phyloP scores from a whole-genome alignment of 2,329 filamentous ascomycete genomes.

The Coniochaeta prunicola region DNA sequence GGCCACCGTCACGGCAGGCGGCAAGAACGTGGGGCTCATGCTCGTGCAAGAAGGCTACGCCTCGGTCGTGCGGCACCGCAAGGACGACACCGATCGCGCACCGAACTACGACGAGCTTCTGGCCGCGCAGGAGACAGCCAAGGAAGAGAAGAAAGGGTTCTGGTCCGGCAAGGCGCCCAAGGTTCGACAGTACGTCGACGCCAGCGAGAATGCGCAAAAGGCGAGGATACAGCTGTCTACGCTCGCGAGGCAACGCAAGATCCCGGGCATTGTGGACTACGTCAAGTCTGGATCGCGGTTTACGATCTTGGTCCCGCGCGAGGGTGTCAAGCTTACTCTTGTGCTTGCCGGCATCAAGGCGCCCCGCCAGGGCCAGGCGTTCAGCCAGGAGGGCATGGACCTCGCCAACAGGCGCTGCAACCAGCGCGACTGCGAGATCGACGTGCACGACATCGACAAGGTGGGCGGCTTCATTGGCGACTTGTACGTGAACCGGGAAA shows the following conservation, averaged over 20 bases:
- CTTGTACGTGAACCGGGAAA: slow-evolving; percentile 89
- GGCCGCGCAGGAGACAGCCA: slow-evolving; percentile 72
- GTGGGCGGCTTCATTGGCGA: slow-evolving; percentile 95
- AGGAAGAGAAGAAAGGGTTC: slow-evolving; percentile 86
- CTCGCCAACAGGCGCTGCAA: slow-evolving; percentile 81
- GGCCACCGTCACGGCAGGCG: slow-evolving; percentile 74
- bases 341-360: slow-evolving; percentile 90
- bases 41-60: slow-evolving; percentile 91
- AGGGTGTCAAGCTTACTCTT: slow-evolving; percentile 90
- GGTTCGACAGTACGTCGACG: slow-evolving; percentile 75
- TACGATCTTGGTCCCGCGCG: slow-evolving; percentile 82
- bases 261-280: slow-evolving; percentile 91
- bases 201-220: slow-evolving; percentile 88
- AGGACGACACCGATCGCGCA: slow-evolving; percentile 89
- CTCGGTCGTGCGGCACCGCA: slow-evolving; percentile 88
- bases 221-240: slow-evolving; percentile 89
- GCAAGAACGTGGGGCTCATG: slow-evolving; percentile 77
- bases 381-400: slow-evolving; percentile 89
- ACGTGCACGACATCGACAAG: slow-evolving; percentile 93
- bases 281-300: slow-evolving; percentile 97
- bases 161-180: slow-evolving; percentile 88
- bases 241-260: slow-evolving; percentile 82
- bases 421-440: slow-evolving; percentile 93
- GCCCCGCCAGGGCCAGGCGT: slow-evolving; percentile 85
- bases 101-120: slow-evolving; percentile 89